Percentiles rank a stretch among this genome's conserved stretches.
Evolutionary conservation across 805 yeast genomes (phyloP).

Genomic region (Lipomyces lipofer): DNA sequence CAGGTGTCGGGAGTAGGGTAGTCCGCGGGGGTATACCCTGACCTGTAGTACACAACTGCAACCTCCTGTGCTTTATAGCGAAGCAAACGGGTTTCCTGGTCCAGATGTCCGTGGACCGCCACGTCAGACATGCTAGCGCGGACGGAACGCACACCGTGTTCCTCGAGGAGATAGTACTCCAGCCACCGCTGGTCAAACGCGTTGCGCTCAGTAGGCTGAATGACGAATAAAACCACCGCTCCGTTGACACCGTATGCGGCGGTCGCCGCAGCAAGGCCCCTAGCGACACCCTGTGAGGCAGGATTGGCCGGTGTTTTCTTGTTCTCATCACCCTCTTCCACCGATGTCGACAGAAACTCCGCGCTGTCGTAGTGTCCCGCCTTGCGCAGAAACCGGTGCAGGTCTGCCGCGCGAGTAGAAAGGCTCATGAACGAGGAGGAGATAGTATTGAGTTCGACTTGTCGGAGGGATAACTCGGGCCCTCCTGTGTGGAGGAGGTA

Average conservation of each 20-base stretch:
- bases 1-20: conserved; percentile 67
- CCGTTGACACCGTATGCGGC: conserved; percentile 48
- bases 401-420: conserved; percentile 71
- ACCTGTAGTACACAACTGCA: conserved; percentile 84
- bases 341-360: too few species aligned
- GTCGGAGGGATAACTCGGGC: conserved; percentile 58
- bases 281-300: conserved; percentile 62
- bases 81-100: conserved; percentile 11
- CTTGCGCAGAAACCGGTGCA: conserved; percentile 56
- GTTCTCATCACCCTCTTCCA: not conserved
- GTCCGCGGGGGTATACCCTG: conserved; percentile 86
- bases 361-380: conserved; percentile 12
- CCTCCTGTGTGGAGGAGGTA: conserved; percentile 65
- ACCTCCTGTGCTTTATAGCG: conserved; percentile 56
- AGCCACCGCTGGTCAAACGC: conserved; percentile 87
- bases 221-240: conserved; percentile 64
- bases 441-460: conserved; percentile 94
- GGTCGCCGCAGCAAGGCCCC: conserved; percentile 69
- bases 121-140: conserved; percentile 70
- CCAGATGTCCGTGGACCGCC: conserved; percentile 32
- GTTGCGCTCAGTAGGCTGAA: conserved; percentile 84
- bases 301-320: conserved; percentile 60
- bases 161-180: conserved; percentile 65
- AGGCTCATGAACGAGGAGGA: conserved; percentile 95
- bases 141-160: conserved; percentile 58